Evolutionary conservation across 768 basidiomycete species (phyloP).

Genomic region (Lactifluus volemus): DNA sequence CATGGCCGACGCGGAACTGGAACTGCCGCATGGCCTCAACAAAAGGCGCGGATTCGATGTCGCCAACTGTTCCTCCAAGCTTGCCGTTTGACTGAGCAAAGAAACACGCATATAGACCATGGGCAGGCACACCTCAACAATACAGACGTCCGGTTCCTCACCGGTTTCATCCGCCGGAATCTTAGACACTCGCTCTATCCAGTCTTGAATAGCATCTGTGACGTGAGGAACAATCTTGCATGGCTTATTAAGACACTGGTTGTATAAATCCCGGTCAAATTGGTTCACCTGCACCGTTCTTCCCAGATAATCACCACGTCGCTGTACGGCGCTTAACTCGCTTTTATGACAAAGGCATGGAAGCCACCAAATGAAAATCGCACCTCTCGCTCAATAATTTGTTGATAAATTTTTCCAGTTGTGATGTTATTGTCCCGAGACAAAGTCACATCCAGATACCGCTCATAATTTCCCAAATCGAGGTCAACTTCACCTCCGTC

Average conservation of each 20-base stretch:
- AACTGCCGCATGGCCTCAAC: conserved; percentile 99
- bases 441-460: conserved; percentile 91
- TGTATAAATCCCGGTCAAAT: neutral
- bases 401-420: conserved; percentile 94
- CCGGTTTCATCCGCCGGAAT: conserved; percentile 92
- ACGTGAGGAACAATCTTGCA: conserved; percentile 87
- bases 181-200: conserved; percentile 93
- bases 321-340: conserved; percentile 30
- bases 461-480: conserved; percentile 97
- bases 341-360: neutral
- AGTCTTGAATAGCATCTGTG: conserved; percentile 96
- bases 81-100: conserved; percentile 24
- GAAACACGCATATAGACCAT: neutral
- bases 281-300: conserved; percentile 85
- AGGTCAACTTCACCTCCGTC: conserved; percentile 98
- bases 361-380: conserved; percentile 21
- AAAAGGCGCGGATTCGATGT: conserved; percentile 98
- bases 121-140: conserved; percentile 67
- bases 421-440: conserved; percentile 97
- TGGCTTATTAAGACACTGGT: neutral
- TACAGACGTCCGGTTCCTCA: conserved; percentile 92
- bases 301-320: conserved; percentile 84
- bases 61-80: conserved; percentile 97
- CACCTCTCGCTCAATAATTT: conserved; percentile 97
- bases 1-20: conserved; percentile 94